Evolutionary conservation across 106 monocot genomes (phyloP).

Genomic region (Dendrobium officinale): DNA sequence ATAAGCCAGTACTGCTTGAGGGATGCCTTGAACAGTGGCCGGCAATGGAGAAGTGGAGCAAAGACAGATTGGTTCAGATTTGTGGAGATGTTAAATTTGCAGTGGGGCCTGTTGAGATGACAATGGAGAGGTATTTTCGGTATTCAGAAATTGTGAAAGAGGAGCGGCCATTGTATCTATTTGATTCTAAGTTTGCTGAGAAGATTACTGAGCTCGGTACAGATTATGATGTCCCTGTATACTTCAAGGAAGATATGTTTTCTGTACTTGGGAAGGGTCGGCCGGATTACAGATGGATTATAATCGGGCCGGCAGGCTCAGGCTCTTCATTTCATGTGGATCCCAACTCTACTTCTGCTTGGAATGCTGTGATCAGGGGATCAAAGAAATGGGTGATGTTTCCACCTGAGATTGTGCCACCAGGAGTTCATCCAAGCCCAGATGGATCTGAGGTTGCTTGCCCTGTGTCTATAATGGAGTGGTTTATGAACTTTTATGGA

Average conservation of each 20-base stretch:
- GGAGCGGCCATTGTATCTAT: conserved; percentile 91
- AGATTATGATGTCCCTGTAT: conserved; percentile 69
- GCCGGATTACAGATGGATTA: conserved; percentile 87
- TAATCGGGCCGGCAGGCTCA: conserved; percentile 85
- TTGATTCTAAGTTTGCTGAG: conserved; percentile 85
- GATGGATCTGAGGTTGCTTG: conserved; percentile 93
- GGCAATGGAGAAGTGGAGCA: conserved; percentile 62
- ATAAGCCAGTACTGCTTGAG: conserved; percentile 79
- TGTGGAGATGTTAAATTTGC: conserved; percentile 57
- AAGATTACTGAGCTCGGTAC: conserved; percentile 68
- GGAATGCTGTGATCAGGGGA: conserved; percentile 90
- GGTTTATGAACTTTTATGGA: conserved; percentile 98
- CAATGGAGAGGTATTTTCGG: conserved; percentile 49
- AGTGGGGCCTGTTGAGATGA: conserved; percentile 87
- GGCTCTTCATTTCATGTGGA: conserved; percentile 98
- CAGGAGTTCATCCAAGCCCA: conserved; percentile 84
- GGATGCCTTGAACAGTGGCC: conserved; percentile 70
- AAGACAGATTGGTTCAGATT: conserved; percentile 27
- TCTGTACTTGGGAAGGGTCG: conserved; percentile 60
- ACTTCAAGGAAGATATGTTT: conserved; percentile 92
- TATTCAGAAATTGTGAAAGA: conserved; percentile 54
- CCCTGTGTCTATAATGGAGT: conserved; percentile 96
- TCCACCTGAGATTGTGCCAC: conserved; percentile 86
- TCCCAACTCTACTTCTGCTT: conserved; percentile 94
- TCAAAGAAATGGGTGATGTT: conserved; percentile 99